A percentile compares a stretch with the other conserved stretches of the same genome.
These are phyloP conservation scores for Tetrapisispora namnaoensis DNA, from an alignment of 805 yeast genomes.

Conservation along the genomic window DNA sequence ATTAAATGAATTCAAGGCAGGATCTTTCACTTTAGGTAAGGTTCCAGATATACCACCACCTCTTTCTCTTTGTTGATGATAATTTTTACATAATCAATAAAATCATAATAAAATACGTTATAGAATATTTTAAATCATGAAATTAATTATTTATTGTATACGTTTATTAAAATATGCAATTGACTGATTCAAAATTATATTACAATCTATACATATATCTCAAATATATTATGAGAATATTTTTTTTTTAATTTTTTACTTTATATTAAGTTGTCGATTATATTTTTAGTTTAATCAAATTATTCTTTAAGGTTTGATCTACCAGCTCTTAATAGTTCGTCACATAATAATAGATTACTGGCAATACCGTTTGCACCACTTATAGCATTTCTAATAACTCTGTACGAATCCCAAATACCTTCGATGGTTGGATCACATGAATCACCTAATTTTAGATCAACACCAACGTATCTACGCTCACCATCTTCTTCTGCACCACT, in stretches of 20 bases:
- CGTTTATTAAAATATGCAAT: too few species aligned
- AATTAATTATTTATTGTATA: too few species aligned
- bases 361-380: slow-evolving; percentile 92
- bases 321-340: slow-evolving; percentile 94
- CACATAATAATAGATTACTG: slow-evolving; percentile 83
- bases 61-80: slow-evolving; percentile 22
- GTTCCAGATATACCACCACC: slow-evolving; percentile 75
- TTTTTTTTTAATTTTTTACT: neutral
- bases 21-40: slow-evolving; percentile 43
- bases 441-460: slow-evolving; percentile 84
- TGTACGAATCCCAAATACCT: slow-evolving; percentile 93
- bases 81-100: neutral
- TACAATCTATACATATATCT: neutral
- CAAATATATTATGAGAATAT: neutral
- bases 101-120: too few species aligned
- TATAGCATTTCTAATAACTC: slow-evolving; percentile 88
- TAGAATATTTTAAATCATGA: neutral
- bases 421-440: slow-evolving; percentile 91
- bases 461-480: slow-evolving; percentile 79
- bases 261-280: neutral
- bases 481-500: slow-evolving; percentile 42
- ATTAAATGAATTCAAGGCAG: slow-evolving; percentile 38
- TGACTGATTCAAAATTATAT: too few species aligned
- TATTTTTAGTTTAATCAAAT: slow-evolving; percentile 5
- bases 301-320: slow-evolving; percentile 76